phyloP scores from a whole-genome alignment of 176 grass and related monocot genomes.

The Oryza coarctata region DNA sequence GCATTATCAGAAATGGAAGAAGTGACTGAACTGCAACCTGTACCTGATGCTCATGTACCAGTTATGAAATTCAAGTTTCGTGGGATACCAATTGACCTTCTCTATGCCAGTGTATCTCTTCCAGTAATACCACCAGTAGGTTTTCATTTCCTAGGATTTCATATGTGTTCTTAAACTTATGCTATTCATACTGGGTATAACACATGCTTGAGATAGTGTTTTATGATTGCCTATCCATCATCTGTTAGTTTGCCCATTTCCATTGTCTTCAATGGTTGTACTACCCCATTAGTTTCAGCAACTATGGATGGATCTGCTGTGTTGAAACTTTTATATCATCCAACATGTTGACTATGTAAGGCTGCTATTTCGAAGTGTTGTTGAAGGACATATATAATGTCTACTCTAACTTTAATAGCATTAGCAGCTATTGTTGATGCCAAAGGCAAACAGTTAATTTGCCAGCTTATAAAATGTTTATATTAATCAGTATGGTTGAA shows the following conservation, averaged over 20 bases:
- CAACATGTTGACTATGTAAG: background rate
- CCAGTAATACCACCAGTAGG: slow-evolving; percentile 82
- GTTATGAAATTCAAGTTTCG: slow-evolving; percentile 94
- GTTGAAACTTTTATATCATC: slow-evolving; percentile 13
- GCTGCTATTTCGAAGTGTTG: background rate
- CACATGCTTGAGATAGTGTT: slow-evolving; percentile 2
- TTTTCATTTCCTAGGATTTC: slow-evolving; percentile 29
- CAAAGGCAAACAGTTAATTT: slow-evolving; percentile 15
- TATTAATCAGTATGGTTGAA: background rate
- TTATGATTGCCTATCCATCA: slow-evolving; percentile 17
- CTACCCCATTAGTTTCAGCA: background rate
- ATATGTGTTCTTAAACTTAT: background rate
- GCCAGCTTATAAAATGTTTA: background rate
- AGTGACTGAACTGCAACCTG: slow-evolving; percentile 82
- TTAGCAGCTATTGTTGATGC: background rate
- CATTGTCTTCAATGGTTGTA: background rate
- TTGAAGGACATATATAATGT: slow-evolving; percentile 14
- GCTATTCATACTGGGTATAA: slow-evolving; percentile 1
- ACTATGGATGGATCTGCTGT: background rate
- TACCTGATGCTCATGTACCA: slow-evolving; percentile 93
- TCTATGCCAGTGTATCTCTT: slow-evolving; percentile 94
- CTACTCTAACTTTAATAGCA: background rate
- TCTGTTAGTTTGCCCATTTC: slow-evolving; percentile 19
- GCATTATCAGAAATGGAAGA: slow-evolving; percentile 72
- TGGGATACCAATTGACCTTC: slow-evolving; percentile 90